Evolutionary conservation across 768 basidiomycete species (phyloP).

Genomic region (Panellus pusillus): DNA sequence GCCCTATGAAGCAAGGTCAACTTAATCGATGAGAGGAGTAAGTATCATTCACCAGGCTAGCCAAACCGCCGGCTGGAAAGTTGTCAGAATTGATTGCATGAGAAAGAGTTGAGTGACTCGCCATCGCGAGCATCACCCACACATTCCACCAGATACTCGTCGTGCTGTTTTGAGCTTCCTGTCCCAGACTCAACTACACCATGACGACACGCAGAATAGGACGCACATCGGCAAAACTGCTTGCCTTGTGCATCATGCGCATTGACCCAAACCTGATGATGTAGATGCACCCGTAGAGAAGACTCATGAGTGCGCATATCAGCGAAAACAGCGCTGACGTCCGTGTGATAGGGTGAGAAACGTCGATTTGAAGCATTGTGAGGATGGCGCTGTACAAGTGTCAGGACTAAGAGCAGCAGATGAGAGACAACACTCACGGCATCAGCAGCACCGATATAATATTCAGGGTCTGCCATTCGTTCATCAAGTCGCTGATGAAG

Average conservation of each 20-base stretch:
- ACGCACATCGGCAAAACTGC: slow-evolving; percentile 60
- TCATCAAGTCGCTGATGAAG: slow-evolving; percentile 52
- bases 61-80: slow-evolving; percentile 51
- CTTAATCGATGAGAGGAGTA: neutral
- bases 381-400: slow-evolving; percentile 31
- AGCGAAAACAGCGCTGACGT: slow-evolving; percentile 59
- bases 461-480: slow-evolving; percentile 59
- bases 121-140: slow-evolving; percentile 64
- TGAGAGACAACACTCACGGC: slow-evolving; percentile 6
- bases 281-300: slow-evolving; percentile 64
- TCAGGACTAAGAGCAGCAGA: neutral
- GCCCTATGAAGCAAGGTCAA: slow-evolving; percentile 38
- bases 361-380: slow-evolving; percentile 35
- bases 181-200: neutral
- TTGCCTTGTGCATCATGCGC: slow-evolving; percentile 65
- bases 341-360: slow-evolving; percentile 51
- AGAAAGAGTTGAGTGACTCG: neutral
- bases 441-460: slow-evolving; percentile 48
- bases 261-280: slow-evolving; percentile 65
- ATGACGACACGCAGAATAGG: neutral
- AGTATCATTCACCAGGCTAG: slow-evolving; percentile 49
- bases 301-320: slow-evolving; percentile 59
- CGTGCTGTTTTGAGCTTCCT: slow-evolving; percentile 51
- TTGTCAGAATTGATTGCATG: neutral
- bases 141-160: slow-evolving; percentile 54